Evolutionary conservation across 2,329 filamentous ascomycete genomes (phyloP).

Genomic region (Beauveria varroae): DNA sequence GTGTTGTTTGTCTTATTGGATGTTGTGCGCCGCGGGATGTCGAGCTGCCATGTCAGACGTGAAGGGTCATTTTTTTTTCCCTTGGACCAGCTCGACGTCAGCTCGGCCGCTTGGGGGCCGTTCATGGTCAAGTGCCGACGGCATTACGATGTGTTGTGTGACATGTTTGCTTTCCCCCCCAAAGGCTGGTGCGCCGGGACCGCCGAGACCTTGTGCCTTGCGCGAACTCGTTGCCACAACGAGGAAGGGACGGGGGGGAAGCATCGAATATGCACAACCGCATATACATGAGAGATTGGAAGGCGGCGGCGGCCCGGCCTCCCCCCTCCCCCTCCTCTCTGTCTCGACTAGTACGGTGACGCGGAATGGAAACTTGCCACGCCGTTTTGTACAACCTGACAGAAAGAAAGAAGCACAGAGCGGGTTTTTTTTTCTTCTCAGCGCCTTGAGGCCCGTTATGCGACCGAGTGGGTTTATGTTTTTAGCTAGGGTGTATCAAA

Average conservation of each 20-base stretch:
- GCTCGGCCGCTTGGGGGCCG: neutral
- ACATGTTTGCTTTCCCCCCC: neutral
- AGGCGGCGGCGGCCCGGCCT: too few relatives aligned
- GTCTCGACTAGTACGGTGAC: too few relatives aligned
- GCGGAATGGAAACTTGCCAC: too few relatives aligned
- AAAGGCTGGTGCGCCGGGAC: neutral
- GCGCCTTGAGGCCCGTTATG: conserved; percentile 9
- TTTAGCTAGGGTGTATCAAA: too few relatives aligned
- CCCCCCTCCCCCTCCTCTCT: too few relatives aligned
- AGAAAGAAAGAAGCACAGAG: too few relatives aligned
- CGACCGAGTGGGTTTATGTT: neutral
- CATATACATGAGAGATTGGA: too few relatives aligned
- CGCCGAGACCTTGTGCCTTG: neutral
- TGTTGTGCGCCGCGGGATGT: neutral
- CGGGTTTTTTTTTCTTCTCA: too few relatives aligned
- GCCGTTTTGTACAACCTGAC: too few relatives aligned
- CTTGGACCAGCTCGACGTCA: neutral
- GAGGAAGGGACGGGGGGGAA: neutral
- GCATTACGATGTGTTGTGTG: neutral
- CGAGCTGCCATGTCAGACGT: neutral
- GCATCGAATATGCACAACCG: neutral
- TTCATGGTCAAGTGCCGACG: neutral
- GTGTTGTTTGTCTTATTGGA: neutral
- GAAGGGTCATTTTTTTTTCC: neutral
- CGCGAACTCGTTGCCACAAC: neutral